Conservation (phyloP, 1,284 basidiomycete genomes). For the Ceratobasidium sp. region DNA sequence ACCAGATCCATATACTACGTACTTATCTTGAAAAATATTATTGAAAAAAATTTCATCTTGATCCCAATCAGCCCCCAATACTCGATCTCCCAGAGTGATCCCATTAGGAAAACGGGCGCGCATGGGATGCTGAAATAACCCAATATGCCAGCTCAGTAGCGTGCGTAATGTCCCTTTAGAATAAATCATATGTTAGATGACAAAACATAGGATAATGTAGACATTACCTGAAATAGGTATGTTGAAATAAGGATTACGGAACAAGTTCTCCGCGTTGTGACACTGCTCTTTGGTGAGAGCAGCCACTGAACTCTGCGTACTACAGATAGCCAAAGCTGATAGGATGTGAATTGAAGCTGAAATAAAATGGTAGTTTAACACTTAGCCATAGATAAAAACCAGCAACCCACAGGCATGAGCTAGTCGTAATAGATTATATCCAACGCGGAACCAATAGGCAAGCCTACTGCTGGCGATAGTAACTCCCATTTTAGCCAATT, state of each 20-base stretch:
- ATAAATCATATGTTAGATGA: background rate
- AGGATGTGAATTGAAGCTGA: too few species aligned
- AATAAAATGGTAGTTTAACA: too few species aligned
- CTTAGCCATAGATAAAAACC: too few species aligned
- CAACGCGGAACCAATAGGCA: too few species aligned
- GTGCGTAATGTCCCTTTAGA: background rate
- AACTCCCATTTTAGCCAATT: too few species aligned
- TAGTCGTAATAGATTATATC: too few species aligned
- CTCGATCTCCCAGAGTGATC: background rate
- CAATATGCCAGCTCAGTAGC: background rate
- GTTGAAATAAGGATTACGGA: background rate
- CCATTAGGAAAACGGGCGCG: background rate
- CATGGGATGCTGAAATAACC: background rate
- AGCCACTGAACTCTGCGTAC: too few species aligned
- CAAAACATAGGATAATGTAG: background rate
- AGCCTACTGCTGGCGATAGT: too few species aligned
- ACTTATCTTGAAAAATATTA: background rate
- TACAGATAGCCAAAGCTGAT: too few species aligned
- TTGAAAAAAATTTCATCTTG: background rate
- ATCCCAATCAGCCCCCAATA: background rate
- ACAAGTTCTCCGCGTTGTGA: background rate
- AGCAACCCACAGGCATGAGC: too few species aligned
- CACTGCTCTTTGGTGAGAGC: background rate
- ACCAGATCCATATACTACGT: background rate
- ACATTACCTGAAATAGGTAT: background rate